phyloP scores from a whole-genome alignment of 2,329 filamentous ascomycete species.

The Cryphonectria nitschkei region DNA sequence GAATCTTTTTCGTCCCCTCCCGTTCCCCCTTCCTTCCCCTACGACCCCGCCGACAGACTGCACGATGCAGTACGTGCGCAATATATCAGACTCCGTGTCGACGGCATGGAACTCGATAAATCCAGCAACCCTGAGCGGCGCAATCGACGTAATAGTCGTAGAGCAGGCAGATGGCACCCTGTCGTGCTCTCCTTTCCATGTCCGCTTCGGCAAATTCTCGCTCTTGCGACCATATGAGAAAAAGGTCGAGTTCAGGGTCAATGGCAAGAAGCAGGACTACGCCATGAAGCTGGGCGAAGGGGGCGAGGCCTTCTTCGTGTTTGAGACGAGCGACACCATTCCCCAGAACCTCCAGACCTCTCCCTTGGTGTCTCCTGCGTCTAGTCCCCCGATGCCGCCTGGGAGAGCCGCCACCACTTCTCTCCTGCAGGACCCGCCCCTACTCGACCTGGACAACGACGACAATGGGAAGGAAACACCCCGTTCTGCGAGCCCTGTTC shows the following conservation, averaged over 20 bases:
- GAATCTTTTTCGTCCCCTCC: neutral
- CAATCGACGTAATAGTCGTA: slow-evolving; percentile 98
- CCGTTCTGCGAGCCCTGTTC: slow-evolving; percentile 44
- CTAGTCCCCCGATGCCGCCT: slow-evolving; percentile 72
- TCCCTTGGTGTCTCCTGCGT: slow-evolving; percentile 86
- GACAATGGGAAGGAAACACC: slow-evolving; percentile 46
- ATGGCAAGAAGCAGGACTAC: slow-evolving; percentile 87
- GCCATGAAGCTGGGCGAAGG: slow-evolving; percentile 98
- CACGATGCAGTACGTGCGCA: slow-evolving; percentile 94
- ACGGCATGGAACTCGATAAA: slow-evolving; percentile 99
- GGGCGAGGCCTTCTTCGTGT: slow-evolving; percentile 98
- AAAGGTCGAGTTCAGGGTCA: slow-evolving; percentile 98
- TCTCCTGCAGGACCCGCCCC: slow-evolving; percentile 69
- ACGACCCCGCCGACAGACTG: neutral
- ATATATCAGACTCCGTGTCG: slow-evolving; percentile 91
- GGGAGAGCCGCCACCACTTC: slow-evolving; percentile 35
- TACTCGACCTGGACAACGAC: slow-evolving; percentile 65
- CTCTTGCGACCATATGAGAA: slow-evolving; percentile 94
- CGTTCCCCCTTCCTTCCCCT: neutral
- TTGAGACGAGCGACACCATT: slow-evolving; percentile 90
- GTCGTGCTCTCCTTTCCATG: slow-evolving; percentile 95
- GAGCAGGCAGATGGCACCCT: slow-evolving; percentile 91
- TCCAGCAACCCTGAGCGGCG: slow-evolving; percentile 92
- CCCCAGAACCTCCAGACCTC: slow-evolving; percentile 95
- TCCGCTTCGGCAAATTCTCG: slow-evolving; percentile 98